These are phyloP conservation scores for Wickerhamiella sergipiensis DNA, from an alignment of 805 yeast species.

Conservation along the genomic window DNA sequence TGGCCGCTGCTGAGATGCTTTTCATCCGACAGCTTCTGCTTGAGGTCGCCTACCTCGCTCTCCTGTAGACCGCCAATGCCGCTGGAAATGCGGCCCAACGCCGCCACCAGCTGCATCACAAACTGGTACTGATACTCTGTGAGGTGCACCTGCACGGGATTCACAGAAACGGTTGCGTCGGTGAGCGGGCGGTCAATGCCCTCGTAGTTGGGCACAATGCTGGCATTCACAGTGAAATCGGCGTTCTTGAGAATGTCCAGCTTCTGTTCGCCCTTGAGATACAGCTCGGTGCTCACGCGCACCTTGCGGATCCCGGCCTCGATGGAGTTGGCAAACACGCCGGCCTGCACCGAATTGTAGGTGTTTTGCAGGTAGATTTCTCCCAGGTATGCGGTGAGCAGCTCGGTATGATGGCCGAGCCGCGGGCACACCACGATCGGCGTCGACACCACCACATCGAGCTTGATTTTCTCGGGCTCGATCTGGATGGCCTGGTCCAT, in stretches of 20 bases:
- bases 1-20: constrained; percentile 12
- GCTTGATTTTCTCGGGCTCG: constrained; percentile 47
- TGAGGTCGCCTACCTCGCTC: constrained; percentile 26
- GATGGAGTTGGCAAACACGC: constrained; percentile 34
- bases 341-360: constrained; percentile 29
- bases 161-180: constrained; percentile 40
- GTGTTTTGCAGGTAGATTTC: constrained; percentile 59
- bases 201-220: constrained; percentile 3
- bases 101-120: constrained; percentile 39
- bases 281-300: constrained; percentile 48
- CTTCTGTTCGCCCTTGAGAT: constrained; percentile 37
- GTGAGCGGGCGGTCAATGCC: constrained; percentile 33
- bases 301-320: constrained; percentile 61
- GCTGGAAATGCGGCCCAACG: constrained; percentile 42
- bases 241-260: constrained; percentile 34
- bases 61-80: constrained; percentile 37
- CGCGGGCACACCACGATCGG: constrained; percentile 77
- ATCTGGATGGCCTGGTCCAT: constrained; percentile 63
- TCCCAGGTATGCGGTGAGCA: constrained; percentile 63
- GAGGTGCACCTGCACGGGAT: constrained; percentile 47
- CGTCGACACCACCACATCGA: constrained; percentile 60
- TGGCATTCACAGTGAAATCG: constrained; percentile 8
- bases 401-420: constrained; percentile 34
- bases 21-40: constrained; percentile 12
- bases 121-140: constrained; percentile 62